A percentile compares a stretch with the other conserved stretches of the same genome.
These are phyloP conservation scores for Fomitopsis betulina DNA, from an alignment of 1,284 basidiomycete species.

Conservation along the genomic window DNA sequence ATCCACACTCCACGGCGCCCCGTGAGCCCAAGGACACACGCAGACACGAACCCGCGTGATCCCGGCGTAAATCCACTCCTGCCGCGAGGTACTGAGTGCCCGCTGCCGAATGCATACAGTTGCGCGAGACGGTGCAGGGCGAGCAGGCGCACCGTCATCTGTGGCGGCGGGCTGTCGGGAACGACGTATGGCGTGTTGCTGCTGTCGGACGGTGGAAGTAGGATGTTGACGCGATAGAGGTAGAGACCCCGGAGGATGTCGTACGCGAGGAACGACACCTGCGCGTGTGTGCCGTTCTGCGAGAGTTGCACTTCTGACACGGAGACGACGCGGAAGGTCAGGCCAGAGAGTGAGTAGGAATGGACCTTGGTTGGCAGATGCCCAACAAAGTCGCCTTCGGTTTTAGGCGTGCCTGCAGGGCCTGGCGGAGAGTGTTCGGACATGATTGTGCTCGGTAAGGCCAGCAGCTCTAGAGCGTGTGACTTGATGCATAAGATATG, in stretches of 20 bases:
- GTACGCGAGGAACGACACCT: conserved; percentile 40
- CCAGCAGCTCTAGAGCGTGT: conserved; percentile 46
- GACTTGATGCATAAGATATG: conserved; percentile 44
- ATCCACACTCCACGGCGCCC: conserved; percentile 49
- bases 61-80: conserved; percentile 18
- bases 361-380: not conserved
- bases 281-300: conserved; percentile 3
- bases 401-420: not conserved
- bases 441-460: conserved; percentile 14
- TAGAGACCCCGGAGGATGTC: conserved; percentile 51
- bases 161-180: conserved; percentile 10
- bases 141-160: conserved; percentile 28
- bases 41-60: conserved; percentile 38
- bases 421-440: not conserved
- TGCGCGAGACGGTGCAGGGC: conserved; percentile 26
- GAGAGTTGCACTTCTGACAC: conserved; percentile 26
- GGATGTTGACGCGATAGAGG: conserved; percentile 35
- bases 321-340: conserved; percentile 39
- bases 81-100: not conserved
- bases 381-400: not conserved
- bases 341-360: conserved; percentile 26
- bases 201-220: conserved; percentile 6
- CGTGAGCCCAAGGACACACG: conserved; percentile 39
- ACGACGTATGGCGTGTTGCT: too few species aligned
- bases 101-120: conserved; percentile 5